Evolutionary conservation across 306 rosid species (phyloP), one percentile per base, ranked within the genome.

Genomic region (Cucumis hystrix): DNA sequence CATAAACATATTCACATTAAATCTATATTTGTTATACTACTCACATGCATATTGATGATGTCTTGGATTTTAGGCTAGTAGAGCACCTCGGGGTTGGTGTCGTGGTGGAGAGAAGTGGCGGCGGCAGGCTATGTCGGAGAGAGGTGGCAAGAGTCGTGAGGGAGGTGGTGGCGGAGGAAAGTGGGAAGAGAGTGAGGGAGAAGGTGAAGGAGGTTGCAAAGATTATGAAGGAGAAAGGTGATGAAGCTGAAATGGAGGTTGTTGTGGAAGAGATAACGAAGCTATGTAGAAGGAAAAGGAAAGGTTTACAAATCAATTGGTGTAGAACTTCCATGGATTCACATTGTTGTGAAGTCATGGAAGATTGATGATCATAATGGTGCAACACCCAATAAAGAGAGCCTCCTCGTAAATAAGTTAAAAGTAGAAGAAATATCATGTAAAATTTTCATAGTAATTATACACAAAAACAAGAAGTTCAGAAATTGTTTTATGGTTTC

Each of bases 51-150:
- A 10, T 10, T 10, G 12, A 43, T 43, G 49, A 41, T 10, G 10
- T 8, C 47, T 47, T 47, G 1, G 16, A 47, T 12, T 47, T 47
- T 6, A 47, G 63, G 55, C 20, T 83, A 18, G 70, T 79, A 45
- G 83, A 83, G 61, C 37, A 9, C 25, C 40, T 76, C 3, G 80
- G 71, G 0, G 79, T 79, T 10, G 80, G 80, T 8, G 55, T 60
- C 25, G 79, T 74, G 47, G 80, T 79, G 7, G 40, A 59, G 35
- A 83, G 80, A 35, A 73, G 51, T 16, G 21, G 61, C 16, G 63
- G 37, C 16, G 66, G 62, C 49, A 7, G 59, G 21, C 21, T 61
- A 23, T 23, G 25, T 10, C 52, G 63, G 9, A 75, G 69, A 7
- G 61, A 79, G 20, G 52, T 82, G 14, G 70, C 23, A 0, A 79